phyloP scores from a whole-genome alignment of 129 eudicot genomes.

The Tagetes erecta region DNA sequence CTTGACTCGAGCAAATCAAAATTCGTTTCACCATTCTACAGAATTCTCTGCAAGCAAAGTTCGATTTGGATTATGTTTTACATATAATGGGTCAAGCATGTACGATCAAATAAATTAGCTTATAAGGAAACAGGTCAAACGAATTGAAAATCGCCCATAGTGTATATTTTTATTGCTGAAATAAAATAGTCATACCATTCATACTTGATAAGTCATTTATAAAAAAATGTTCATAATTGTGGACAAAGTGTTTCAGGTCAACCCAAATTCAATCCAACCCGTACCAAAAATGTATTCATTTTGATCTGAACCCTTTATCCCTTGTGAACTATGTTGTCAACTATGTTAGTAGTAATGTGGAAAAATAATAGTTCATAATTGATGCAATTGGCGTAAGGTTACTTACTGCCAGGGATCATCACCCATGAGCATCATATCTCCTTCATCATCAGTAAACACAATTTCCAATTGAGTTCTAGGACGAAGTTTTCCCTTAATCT shows the following conservation, averaged over 20 bases:
- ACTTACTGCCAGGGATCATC: slow-evolving; percentile 97
- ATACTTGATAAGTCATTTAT: background rate
- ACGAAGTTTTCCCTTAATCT: slow-evolving; percentile 72
- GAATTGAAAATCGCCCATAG: background rate
- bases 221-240: background rate
- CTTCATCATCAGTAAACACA: slow-evolving; percentile 88
- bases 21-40: slow-evolving; percentile 73
- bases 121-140: background rate
- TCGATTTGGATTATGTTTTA: background rate
- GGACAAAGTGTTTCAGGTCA: background rate
- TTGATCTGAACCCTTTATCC: background rate
- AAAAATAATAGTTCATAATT: background rate
- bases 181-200: background rate
- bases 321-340: background rate
- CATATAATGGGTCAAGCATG: background rate
- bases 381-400: slow-evolving; percentile 9
- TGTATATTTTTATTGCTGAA: background rate
- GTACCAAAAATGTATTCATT: background rate
- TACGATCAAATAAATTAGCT: background rate
- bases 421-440: slow-evolving; percentile 96
- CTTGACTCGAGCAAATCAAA: slow-evolving; percentile 71
- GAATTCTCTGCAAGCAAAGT: slow-evolving; percentile 48
- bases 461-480: slow-evolving; percentile 71
- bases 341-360: background rate
- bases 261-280: background rate